Percentiles rank a stretch among this genome's conserved stretches.
Evolutionary conservation across 2,329 filamentous ascomycete genomes (phyloP).

Genomic region (Aureobasidium melanogenum): DNA sequence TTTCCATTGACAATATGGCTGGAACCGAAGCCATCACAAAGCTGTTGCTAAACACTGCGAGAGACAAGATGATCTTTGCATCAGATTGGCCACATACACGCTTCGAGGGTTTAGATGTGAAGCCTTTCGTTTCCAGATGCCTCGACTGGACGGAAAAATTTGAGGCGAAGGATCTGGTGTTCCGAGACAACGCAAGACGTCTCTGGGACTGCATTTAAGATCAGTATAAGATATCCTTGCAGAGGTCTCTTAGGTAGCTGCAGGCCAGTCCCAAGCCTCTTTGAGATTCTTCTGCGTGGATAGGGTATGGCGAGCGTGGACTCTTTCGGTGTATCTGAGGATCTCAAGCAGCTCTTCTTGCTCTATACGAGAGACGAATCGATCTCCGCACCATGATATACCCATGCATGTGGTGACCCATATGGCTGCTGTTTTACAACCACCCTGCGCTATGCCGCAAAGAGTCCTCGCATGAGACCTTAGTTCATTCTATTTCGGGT

Average conservation of each 20-base stretch:
- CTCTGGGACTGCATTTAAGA: conserved; percentile 29
- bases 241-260: not conserved
- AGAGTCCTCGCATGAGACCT: conserved; percentile 39
- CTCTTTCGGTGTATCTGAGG: conserved; percentile 39
- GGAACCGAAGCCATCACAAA: conserved; percentile 38
- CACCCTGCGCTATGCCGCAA: conserved; percentile 51
- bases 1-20: conserved; percentile 35
- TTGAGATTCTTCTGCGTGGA: conserved; percentile 40
- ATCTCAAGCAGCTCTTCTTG: conserved; percentile 42
- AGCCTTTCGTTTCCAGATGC: conserved; percentile 45
- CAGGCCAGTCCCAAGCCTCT: conserved; percentile 39
- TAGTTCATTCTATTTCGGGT: conserved; percentile 31
- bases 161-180: conserved; percentile 37
- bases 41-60: conserved; percentile 40
- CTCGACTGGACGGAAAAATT: conserved; percentile 45
- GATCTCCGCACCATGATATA: conserved; percentile 35
- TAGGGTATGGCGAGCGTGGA: conserved; percentile 46
- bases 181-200: conserved; percentile 47
- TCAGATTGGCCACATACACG: conserved; percentile 59
- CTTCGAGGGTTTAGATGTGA: conserved; percentile 49
- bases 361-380: conserved; percentile 38
- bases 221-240: not conserved
- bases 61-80: conserved; percentile 46
- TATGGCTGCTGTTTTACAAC: conserved; percentile 46
- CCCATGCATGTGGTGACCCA: conserved; percentile 31